Conservation (phyloP, 257 asterid species). For the Ballota nigra region DNA sequence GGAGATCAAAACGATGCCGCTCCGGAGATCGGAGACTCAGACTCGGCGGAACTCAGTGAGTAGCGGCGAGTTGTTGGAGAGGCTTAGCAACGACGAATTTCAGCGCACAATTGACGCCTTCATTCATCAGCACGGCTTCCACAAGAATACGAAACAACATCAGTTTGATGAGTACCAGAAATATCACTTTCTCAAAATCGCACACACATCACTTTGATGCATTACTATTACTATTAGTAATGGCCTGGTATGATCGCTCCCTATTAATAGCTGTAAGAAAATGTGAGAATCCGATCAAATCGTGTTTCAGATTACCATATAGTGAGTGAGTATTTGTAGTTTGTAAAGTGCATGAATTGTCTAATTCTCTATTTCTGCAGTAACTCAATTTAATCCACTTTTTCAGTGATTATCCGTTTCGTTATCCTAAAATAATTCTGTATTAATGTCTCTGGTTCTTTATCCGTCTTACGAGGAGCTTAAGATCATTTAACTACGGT, state of each 20-base stretch:
- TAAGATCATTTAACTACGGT: not conserved
- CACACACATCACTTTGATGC: not conserved
- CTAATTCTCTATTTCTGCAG: slow-evolving; percentile 32
- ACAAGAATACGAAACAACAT: slow-evolving; percentile 28
- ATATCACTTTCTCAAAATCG: slow-evolving; percentile 9
- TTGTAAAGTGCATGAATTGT: slow-evolving; percentile 26
- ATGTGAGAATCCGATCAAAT: not conserved
- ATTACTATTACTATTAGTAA: not conserved
- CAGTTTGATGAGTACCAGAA: slow-evolving; percentile 21
- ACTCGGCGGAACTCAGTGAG: slow-evolving; percentile 19
- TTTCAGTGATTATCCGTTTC: not conserved
- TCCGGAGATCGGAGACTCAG: slow-evolving; percentile 64
- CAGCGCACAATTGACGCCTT: slow-evolving; percentile 64
- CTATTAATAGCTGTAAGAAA: not conserved
- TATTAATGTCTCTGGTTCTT: too few species aligned
- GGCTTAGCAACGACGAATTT: slow-evolving; percentile 70
- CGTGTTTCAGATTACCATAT: not conserved
- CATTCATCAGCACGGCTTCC: slow-evolving; percentile 51
- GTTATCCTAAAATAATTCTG: not conserved
- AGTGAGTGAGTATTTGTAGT: not conserved
- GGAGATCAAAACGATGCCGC: slow-evolving; percentile 41
- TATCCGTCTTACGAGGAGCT: not conserved
- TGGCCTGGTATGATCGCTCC: too few species aligned
- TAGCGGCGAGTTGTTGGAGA: slow-evolving; percentile 44
- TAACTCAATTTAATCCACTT: slow-evolving; percentile 2